These are phyloP conservation scores for Bodo saltans DNA, from an alignment of 78 protist genomes.

Conservation along the genomic window DNA sequence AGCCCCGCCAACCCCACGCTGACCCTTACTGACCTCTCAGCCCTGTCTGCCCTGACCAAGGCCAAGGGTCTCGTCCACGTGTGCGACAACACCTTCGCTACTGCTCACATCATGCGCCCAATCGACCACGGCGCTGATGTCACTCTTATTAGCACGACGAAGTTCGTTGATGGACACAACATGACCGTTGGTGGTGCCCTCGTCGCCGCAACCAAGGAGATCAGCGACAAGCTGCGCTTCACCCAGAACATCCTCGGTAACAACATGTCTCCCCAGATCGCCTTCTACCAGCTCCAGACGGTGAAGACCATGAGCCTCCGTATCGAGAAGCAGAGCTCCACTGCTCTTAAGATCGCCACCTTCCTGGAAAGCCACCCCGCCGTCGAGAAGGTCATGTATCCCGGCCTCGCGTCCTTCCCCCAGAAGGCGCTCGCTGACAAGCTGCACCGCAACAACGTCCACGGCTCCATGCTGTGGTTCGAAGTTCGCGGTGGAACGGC, in stretches of 20 bases:
- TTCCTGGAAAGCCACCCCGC: conserved; percentile 30
- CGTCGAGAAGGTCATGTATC: conserved; percentile 76
- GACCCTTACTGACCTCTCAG: conserved; percentile 51
- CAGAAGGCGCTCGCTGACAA: conserved; percentile 15
- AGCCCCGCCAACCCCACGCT: conserved; percentile 67
- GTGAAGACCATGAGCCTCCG: conserved; percentile 38
- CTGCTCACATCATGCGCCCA: conserved; percentile 48
- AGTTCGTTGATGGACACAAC: conserved; percentile 61
- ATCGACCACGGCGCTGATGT: conserved; percentile 67
- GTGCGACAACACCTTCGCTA: conserved; percentile 69
- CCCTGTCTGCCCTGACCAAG: conserved; percentile 42
- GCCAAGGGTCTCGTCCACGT: conserved; percentile 15
- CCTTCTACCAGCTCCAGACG: conserved; percentile 16
- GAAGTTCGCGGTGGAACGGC: conserved; percentile 27
- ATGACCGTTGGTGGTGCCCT: conserved; percentile 46
- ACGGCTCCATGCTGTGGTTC: conserved; percentile 39
- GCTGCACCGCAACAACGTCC: not conserved
- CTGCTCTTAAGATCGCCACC: conserved; percentile 31
- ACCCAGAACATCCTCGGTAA: not conserved
- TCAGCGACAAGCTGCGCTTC: conserved; percentile 25
- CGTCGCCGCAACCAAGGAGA: not conserved
- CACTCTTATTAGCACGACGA: conserved; percentile 58
- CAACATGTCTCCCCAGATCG: not conserved
- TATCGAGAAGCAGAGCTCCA: conserved; percentile 37
- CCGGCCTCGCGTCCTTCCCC: conserved; percentile 55